Base-by-base conservation (phyloP, 495 filamentous ascomycete genomes). In the Xylaria longipes region DNA sequence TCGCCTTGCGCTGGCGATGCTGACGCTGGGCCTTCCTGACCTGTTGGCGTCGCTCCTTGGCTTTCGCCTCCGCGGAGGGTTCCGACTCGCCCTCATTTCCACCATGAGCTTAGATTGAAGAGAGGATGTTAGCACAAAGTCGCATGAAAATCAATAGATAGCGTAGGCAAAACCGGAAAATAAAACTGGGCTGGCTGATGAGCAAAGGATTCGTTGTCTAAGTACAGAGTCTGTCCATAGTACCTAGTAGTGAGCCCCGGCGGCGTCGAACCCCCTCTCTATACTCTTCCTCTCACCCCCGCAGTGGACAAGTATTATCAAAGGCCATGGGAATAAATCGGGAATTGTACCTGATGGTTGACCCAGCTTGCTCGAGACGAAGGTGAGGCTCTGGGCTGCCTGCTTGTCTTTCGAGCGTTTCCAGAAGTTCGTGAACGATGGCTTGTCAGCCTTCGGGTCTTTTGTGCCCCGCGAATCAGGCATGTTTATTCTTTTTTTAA, bases 1-100 rank as follows among this genome's bases (percentile, higher is more conserved):
- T 84, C 29, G 82, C 82, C 73, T 88, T 87, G 37, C 84, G 81
- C 72, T 87, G 83, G 6, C 85, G 83, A 71, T 88, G 86, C 72
- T 85, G 82, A 56, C 81, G 82, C 75, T 88, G 86, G 2, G 86
- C 85, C 67, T 81, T 84, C 29, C 84, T 75, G 60, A 88, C 86
- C 61, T 88, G 86, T 8, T 80, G 80, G 8, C 86, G 78, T 6
- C 85, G 79, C 14, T 78, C 73, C 70, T 84, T 78, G 50, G 82
- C 75, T 67, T 82, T 83, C 27, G 78, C 75, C 62, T 73, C 68
- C 5, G 75, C 48, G 3, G 31, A 31, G 20, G 57, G 68, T 29
- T 60, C 56, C 7, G 52, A 15, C 66, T 69, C 35, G 0, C 9
- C 37, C 8, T 58, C 56, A 61, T 45, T n/a, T 33, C 27, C 43